phyloP scores from a whole-genome alignment of 2,329 filamentous ascomycete genomes.

The Fusarium pseudonygamai region DNA sequence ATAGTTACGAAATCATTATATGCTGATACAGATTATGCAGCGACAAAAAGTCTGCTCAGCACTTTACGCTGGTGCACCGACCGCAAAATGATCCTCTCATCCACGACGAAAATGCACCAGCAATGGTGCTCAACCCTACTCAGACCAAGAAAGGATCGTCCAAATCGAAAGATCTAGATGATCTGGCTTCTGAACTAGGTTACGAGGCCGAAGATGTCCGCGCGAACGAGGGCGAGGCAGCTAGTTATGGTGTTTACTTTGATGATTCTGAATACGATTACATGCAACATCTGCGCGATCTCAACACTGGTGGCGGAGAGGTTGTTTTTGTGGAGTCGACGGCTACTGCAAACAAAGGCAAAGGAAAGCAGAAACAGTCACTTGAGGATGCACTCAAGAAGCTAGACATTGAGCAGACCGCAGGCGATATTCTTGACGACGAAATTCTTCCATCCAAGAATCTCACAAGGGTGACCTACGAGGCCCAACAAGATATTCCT shows the following conservation, averaged over 20 bases:
- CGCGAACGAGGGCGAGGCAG: constrained; percentile 94
- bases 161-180: constrained; percentile 73
- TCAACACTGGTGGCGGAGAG: constrained; percentile 78
- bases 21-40: constrained; percentile 46
- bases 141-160: constrained; percentile 51
- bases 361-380: constrained; percentile 78
- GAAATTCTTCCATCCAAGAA: constrained; percentile 84
- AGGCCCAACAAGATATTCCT: constrained; percentile 91
- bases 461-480: constrained; percentile 79
- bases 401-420: constrained; percentile 63
- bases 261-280: constrained; percentile 98
- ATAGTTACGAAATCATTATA: too few relatives aligned
- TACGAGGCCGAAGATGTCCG: constrained; percentile 72
- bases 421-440: constrained; percentile 72
- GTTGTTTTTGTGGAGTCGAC: constrained; percentile 85
- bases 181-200: constrained; percentile 81
- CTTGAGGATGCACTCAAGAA: constrained; percentile 84
- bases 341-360: constrained; percentile 69
- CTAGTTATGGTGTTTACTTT: constrained; percentile 91
- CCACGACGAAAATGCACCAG: constrained; percentile 87
- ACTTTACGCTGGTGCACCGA: constrained; percentile 93
- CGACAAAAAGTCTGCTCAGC: constrained; percentile 90
- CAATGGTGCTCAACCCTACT: constrained; percentile 86
- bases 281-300: constrained; percentile 97
- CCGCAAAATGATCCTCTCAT: constrained; percentile 98